phyloP scores from a whole-genome alignment of 2,329 filamentous ascomycete species.

The Trichoderma arundinaceum region DNA sequence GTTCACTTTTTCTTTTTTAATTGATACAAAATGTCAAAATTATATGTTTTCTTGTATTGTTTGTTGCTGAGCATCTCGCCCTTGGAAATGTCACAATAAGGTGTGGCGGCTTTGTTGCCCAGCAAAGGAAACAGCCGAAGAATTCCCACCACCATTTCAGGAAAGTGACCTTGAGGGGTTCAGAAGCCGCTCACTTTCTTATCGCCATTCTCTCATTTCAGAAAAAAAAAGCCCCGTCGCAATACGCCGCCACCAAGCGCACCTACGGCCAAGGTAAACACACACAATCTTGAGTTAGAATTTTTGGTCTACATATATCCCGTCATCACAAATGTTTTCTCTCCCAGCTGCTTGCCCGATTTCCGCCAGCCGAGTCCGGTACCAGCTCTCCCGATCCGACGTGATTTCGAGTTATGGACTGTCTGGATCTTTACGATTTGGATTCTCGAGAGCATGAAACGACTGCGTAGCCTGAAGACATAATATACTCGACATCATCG shows the following conservation, averaged over 20 bases:
- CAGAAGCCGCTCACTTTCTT: slow-evolving; percentile 34
- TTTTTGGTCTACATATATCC: slow-evolving; percentile 27
- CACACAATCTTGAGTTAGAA: slow-evolving; percentile 8
- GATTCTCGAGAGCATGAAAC: slow-evolving; percentile 46
- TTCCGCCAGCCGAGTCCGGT: slow-evolving; percentile 46
- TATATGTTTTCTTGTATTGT: too few species aligned
- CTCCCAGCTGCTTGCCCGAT: slow-evolving; percentile 45
- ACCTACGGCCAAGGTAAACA: slow-evolving; percentile 11
- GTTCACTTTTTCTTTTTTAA: too few species aligned
- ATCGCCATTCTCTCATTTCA: slow-evolving; percentile 30
- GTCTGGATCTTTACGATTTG: slow-evolving; percentile 41
- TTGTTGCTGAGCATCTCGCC: too few species aligned
- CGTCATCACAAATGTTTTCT: slow-evolving; percentile 47
- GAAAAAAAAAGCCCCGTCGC: slow-evolving; percentile 19
- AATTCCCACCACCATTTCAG: slow-evolving; percentile 32
- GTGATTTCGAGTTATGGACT: slow-evolving; percentile 44
- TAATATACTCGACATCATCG: slow-evolving; percentile 18
- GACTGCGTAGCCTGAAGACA: slow-evolving; percentile 38
- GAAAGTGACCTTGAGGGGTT: slow-evolving; percentile 35
- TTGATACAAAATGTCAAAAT: too few species aligned
- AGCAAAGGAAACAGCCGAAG: slow-evolving; percentile 33
- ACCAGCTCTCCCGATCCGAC: slow-evolving; percentile 39
- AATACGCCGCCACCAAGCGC: slow-evolving; percentile 23
- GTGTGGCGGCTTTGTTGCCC: slow-evolving; percentile 10
- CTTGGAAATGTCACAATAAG: neutral